These are phyloP conservation scores for Hanseniaspora opuntiae DNA, from an alignment of 805 yeast genomes.

Conservation along the genomic window DNA sequence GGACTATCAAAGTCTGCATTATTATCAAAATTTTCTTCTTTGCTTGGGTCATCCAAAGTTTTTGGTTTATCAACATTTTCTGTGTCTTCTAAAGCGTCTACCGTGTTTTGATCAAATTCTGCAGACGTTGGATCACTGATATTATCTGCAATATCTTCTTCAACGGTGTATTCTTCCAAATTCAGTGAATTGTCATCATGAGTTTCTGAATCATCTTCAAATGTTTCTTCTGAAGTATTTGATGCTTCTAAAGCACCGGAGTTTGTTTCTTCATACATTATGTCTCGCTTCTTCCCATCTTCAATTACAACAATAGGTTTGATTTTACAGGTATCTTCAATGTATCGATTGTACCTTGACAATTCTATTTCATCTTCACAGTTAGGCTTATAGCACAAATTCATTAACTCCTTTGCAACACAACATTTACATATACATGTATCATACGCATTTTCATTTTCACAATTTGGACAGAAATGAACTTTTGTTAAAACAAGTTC, in stretches of 20 bases:
- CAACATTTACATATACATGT: not conserved
- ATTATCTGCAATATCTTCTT: too few species aligned
- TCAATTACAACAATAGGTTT: not conserved
- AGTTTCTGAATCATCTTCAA: not conserved
- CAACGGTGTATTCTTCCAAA: not conserved
- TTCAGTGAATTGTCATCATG: not conserved
- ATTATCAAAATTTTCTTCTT: not conserved
- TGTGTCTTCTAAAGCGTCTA: too few species aligned
- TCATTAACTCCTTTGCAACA: not conserved
- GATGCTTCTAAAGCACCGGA: not conserved
- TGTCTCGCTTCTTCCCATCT: not conserved
- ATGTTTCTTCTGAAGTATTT: not conserved
- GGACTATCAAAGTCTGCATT: not conserved
- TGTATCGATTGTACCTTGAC: not conserved
- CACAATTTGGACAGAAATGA: slow-evolving; percentile 2
- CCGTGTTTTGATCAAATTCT: too few species aligned
- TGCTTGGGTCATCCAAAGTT: not conserved
- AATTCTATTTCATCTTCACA: not conserved
- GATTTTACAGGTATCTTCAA: not conserved
- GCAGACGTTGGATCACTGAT: too few species aligned
- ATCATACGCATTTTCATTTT: slow-evolving; percentile 1
- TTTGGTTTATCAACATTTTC: too few species aligned
- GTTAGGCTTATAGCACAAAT: not conserved
- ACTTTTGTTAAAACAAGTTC: slow-evolving; percentile 5
- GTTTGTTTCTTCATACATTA: not conserved